Conservation (phyloP, 1,284 basidiomycete genomes). For the Serendipita sp. region DNA sequence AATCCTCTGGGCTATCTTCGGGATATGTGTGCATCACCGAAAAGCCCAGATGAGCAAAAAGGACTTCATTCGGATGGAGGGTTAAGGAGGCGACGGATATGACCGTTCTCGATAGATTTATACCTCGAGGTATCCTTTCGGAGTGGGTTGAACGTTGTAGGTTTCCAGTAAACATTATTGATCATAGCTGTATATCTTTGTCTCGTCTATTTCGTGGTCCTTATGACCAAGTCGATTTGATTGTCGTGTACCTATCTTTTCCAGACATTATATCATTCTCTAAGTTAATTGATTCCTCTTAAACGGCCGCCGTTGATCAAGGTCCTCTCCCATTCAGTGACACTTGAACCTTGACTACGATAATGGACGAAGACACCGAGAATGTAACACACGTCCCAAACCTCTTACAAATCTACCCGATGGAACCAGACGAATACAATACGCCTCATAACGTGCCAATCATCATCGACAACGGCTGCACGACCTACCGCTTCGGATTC, state of each 20-base stretch:
- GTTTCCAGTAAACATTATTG: too few relatives aligned
- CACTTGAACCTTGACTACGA: neutral
- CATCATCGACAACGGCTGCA: slow-evolving; percentile 89
- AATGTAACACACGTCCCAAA: slow-evolving; percentile 4
- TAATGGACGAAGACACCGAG: neutral
- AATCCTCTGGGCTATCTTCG: neutral
- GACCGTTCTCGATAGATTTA: too few relatives aligned
- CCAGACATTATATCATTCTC: too few relatives aligned
- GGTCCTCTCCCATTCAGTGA: too few relatives aligned
- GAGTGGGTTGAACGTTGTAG: too few relatives aligned
- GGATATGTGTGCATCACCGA: neutral
- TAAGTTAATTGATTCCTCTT: too few relatives aligned
- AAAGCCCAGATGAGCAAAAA: neutral
- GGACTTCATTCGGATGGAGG: neutral
- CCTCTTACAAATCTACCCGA: neutral
- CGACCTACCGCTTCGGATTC: slow-evolving; percentile 83
- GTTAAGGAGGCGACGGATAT: neutral
- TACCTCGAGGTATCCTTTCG: too few relatives aligned
- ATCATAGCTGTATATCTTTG: too few relatives aligned
- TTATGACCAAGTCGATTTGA: too few relatives aligned
- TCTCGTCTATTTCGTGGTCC: too few relatives aligned
- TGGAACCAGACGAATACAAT: slow-evolving; percentile 5
- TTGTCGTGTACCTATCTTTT: too few relatives aligned
- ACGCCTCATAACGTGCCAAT: slow-evolving; percentile 39
- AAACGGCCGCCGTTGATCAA: too few relatives aligned